Conservation (phyloP, 257 asterid species). For the Solanum rostratum region DNA sequence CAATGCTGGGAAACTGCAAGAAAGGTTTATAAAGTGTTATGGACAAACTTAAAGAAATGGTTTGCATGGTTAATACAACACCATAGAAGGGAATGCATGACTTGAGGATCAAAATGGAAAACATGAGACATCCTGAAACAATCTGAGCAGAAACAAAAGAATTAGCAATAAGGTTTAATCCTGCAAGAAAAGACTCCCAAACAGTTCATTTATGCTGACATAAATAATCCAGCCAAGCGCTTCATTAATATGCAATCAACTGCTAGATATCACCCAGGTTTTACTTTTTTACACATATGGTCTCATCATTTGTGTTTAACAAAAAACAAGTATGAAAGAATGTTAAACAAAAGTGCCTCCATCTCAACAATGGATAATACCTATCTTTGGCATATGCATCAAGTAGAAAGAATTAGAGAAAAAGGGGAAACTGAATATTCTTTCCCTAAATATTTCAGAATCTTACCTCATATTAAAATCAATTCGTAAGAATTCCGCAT, state of each 20-base stretch:
- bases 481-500: conserved; percentile 73
- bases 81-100: background rate
- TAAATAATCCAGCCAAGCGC: background rate
- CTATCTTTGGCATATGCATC: background rate
- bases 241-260: background rate
- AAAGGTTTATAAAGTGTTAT: conserved; percentile 3
- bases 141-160: background rate
- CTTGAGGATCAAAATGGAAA: background rate
- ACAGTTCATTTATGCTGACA: background rate
- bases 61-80: background rate
- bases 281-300: background rate
- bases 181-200: background rate
- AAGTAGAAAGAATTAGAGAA: background rate
- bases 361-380: background rate
- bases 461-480: conserved; percentile 82
- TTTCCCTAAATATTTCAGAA: background rate
- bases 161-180: background rate
- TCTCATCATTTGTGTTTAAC: background rate
- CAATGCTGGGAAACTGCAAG: conserved; percentile 80
- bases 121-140: background rate
- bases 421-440: background rate
- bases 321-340: background rate
- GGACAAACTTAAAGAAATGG: background rate
- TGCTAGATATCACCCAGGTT: background rate
- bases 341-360: background rate